These are phyloP conservation scores for Tricholoma matsutake DNA, from an alignment of 768 basidiomycete genomes.

Conservation along the genomic window DNA sequence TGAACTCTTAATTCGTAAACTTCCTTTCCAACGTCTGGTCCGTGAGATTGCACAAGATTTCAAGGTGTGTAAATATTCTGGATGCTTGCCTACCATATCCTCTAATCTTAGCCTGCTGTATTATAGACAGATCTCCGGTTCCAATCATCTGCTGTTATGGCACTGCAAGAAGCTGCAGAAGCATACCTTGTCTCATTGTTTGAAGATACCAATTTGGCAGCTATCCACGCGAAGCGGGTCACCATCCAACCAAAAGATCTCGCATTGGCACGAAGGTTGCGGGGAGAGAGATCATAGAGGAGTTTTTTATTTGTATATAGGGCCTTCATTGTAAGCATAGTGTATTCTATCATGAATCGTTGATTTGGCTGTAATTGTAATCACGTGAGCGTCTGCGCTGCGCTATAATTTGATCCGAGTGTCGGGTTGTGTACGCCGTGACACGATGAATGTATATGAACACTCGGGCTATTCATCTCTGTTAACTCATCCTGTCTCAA, in stretches of 20 bases:
- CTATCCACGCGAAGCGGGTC: constrained; percentile 20
- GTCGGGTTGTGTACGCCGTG: neutral
- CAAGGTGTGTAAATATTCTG: constrained; percentile 7
- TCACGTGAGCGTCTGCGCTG: no score
- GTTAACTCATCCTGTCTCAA: neutral
- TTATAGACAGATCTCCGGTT: constrained; percentile 16
- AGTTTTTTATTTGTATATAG: no score
- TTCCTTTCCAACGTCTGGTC: constrained; percentile 22
- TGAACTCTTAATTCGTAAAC: constrained; percentile 19
- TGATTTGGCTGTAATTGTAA: neutral
- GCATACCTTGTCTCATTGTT: constrained; percentile 19
- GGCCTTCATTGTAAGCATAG: constrained; percentile 33
- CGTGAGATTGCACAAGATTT: constrained; percentile 21
- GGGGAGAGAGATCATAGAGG: constrained; percentile 12
- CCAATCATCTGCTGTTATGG: constrained; percentile 15
- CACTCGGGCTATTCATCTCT: neutral
- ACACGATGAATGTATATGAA: neutral
- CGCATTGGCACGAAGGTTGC: constrained; percentile 12
- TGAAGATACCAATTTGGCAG: constrained; percentile 19
- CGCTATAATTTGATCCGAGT: neutral
- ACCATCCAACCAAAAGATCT: constrained; percentile 20
- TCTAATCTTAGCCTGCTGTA: neutral
- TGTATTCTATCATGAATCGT: constrained; percentile 26
- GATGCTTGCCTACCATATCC: neutral
- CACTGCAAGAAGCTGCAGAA: constrained; percentile 21